Evolutionary conservation across 1,284 basidiomycete genomes (phyloP), one percentile per base, ranked within the genome.

Genomic region (Papiliotrema terrestris): DNA sequence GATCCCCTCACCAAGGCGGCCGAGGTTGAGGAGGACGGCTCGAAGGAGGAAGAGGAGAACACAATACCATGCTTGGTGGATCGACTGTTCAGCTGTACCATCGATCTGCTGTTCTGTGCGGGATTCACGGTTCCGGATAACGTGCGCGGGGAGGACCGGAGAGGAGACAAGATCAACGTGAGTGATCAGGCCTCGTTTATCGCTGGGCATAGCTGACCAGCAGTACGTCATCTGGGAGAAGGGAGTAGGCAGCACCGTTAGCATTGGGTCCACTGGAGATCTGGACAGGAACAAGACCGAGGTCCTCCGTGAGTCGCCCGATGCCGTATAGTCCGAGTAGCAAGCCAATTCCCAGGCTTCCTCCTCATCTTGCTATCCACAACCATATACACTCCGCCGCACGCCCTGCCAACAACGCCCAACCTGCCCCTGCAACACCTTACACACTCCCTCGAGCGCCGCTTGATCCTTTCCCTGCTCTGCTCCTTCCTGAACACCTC

Each of bases 401-500:
- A 82, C 13, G 80, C 83, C 2, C 74, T 93, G 17, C 83, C 90
- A 69, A 82, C 83, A 25, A 83, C 83, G 56, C 83, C 87, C 3
- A 87, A 91, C 17, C 77, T 83, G 38, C 89, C 87, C 66, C 83
- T 88, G n/a, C 80, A 87, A 22, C 83, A 87, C 69, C 80, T 88
- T 54, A 87, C 90, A 13, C 86, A 91, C 72, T 83, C 84, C 62
- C 84, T 86, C 43, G 85, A 87, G 57, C 82, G 90, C 32, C 83
- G 89, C 45, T 83, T 91, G 60, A 86, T 93, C 15, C 80, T 97
- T 47, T 91, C 91, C 1, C 78, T 96, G 14, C 78, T 97, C 6
- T 97, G 93, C 73, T 95, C 92, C 9, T 78, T 94, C 46, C 80
- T 97, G 58, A 97, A 97, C 72, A 93, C 89, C 6, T 84, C 86